Percentiles rank a stretch among this genome's conserved stretches.
Conservation (phyloP, 208 protist genomes). For the Leishmania mexicana region DNA sequence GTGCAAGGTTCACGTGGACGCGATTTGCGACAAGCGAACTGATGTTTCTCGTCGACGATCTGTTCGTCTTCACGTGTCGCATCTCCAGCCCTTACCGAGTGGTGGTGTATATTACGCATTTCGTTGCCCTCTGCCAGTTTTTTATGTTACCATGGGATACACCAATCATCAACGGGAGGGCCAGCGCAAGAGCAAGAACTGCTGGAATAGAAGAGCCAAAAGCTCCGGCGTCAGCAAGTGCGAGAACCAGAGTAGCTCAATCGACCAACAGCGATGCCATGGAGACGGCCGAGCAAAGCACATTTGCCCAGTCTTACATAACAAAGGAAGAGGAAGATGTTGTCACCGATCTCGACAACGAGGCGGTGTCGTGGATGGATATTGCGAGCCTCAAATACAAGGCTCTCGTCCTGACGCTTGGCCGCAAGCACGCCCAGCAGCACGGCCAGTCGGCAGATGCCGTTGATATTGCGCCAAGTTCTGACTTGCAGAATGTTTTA, state of each 20-base stretch:
- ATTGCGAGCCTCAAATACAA: slow-evolving; percentile 62
- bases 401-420: slow-evolving; percentile 32
- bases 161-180: slow-evolving; percentile 29
- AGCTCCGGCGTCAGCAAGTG: background rate
- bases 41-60: slow-evolving; percentile 74
- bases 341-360: slow-evolving; percentile 51
- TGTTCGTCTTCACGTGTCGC: slow-evolving; percentile 85
- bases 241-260: background rate
- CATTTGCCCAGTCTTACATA: slow-evolving; percentile 21
- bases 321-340: slow-evolving; percentile 40
- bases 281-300: background rate
- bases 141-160: slow-evolving; percentile 66
- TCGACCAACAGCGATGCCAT: background rate
- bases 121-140: slow-evolving; percentile 67
- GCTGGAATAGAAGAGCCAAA: background rate
- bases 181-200: background rate
- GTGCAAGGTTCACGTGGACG: slow-evolving; percentile 16
- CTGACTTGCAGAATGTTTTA: slow-evolving; percentile 44
- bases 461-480: slow-evolving; percentile 37
- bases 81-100: slow-evolving; percentile 67
- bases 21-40: slow-evolving; percentile 44
- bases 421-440: slow-evolving; percentile 21
- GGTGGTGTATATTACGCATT: slow-evolving; percentile 59
- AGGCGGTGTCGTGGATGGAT: slow-evolving; percentile 52
- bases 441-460: slow-evolving; percentile 13